Base-by-base conservation (phyloP, 441 rosid genomes). In the Gossypium lobatum region DNA sequence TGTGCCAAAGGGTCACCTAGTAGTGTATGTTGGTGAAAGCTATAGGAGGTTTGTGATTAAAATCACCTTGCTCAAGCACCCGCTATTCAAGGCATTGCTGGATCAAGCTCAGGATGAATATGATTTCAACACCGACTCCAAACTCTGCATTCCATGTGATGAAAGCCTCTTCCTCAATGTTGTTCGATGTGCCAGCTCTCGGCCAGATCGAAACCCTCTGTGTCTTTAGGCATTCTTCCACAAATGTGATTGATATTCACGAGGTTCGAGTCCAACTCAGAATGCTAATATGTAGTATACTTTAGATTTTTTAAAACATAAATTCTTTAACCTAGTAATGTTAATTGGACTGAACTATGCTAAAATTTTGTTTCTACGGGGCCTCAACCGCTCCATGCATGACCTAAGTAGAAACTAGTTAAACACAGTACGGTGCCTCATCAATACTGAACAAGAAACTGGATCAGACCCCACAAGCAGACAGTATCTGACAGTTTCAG, bases 1-100 rank as follows among this genome's bases (percentile, higher is more conserved):
- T 77, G 96, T 95, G 1, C 97, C 99, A 10, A 95, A 89, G 72
- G 97, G 98, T 63, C 98, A 93, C 76, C 79, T 93, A 17, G 97
- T 83, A 48, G 97, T 95, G 2, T 95, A 95, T 60, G 96, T 91
- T 6, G 98, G 99, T 1, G 91, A 95, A 26, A 78, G 86, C 18
- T 75, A 60, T 77, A 90, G 74, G 84, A 82, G 97, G 77, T 90
- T 83, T 76, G 95, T 93, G 66, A 91, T 93, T 79, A 89, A 88
- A 71, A 75, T 87, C 63, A 80, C 73, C 73, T 79, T 93, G 64
- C 97, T 95, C 76, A 75, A 84, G 42, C 91, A 95, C 73, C 96
- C 97, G 9, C 88, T 89, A 64, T 91, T 95, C 86, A 82, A 71
- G 85, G 93, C 91, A 50, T 79, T 93, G 87, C 83, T 93, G 46